These are phyloP conservation scores for Claviceps sp. DNA, from an alignment of 2,329 filamentous ascomycete species.

Conservation along the genomic window DNA sequence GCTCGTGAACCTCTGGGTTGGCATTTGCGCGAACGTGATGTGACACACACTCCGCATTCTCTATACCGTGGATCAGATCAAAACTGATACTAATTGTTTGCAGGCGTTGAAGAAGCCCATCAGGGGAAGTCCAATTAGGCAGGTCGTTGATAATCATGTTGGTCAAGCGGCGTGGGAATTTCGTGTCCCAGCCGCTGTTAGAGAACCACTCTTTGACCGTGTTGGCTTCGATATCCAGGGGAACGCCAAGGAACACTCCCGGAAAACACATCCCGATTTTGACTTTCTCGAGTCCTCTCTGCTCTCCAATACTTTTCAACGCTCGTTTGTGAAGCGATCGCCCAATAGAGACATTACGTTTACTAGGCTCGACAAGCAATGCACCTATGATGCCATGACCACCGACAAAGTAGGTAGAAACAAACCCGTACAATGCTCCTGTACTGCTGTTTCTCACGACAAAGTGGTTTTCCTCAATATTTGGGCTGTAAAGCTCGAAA, in stretches of 20 bases:
- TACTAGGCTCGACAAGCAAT: slow-evolving; percentile 77
- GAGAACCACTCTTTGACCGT: slow-evolving; percentile 65
- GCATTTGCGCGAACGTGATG: slow-evolving; percentile 62
- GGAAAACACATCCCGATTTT: slow-evolving; percentile 73
- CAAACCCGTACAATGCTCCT: slow-evolving; percentile 81
- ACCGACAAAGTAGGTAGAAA: slow-evolving; percentile 70
- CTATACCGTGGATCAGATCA: slow-evolving; percentile 69
- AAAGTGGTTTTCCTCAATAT: slow-evolving; percentile 72
- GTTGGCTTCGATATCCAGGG: slow-evolving; percentile 35
- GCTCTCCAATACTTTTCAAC: slow-evolving; percentile 57
- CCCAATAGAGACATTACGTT: slow-evolving; percentile 81
- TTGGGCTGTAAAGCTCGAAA: slow-evolving; percentile 59
- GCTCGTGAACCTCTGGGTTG: slow-evolving; percentile 63
- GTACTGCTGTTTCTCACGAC: slow-evolving; percentile 92
- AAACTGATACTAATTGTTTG: slow-evolving; percentile 64
- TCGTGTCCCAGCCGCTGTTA: slow-evolving; percentile 76
- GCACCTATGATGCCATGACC: slow-evolving; percentile 64
- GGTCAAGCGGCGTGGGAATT: slow-evolving; percentile 40
- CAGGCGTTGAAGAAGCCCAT: slow-evolving; percentile 61
- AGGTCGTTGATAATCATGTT: slow-evolving; percentile 65
- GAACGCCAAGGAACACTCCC: slow-evolving; percentile 76
- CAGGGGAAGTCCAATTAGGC: slow-evolving; percentile 59
- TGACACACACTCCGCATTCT: slow-evolving; percentile 61
- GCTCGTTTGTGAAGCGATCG: slow-evolving; percentile 80
- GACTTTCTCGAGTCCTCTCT: slow-evolving; percentile 60